A percentile compares a stretch with the other conserved stretches of the same genome.
Evolutionary conservation across 257 asterid species (phyloP).

Genomic region (Nicotiana otophora): DNA sequence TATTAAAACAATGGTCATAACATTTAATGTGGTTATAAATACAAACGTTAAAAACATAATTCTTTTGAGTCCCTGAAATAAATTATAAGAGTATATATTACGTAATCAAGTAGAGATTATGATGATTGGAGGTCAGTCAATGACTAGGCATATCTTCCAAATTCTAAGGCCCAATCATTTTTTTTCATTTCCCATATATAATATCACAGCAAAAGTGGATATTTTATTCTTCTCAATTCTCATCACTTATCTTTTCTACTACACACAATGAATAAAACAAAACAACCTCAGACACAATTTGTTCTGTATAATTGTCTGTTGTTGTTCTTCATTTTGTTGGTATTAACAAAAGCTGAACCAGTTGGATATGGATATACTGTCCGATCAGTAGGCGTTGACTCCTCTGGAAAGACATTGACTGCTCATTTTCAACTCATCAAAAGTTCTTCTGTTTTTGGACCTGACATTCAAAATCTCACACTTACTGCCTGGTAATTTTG

Average conservation of each 20-base stretch:
- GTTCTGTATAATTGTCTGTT: background rate
- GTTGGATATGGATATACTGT: slow-evolving; percentile 23
- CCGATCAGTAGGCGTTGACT: slow-evolving; percentile 9
- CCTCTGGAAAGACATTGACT: slow-evolving; percentile 8
- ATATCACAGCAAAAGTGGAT: too few species aligned
- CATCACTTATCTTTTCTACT: background rate
- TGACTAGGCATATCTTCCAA: too few species aligned
- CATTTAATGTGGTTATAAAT: too few species aligned
- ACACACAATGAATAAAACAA: background rate
- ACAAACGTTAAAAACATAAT: too few species aligned
- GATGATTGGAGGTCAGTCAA: too few species aligned
- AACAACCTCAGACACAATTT: background rate
- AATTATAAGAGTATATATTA: too few species aligned
- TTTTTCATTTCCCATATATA: too few species aligned
- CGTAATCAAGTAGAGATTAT: too few species aligned
- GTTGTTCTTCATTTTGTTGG: background rate
- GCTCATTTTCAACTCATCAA: slow-evolving; percentile 20
- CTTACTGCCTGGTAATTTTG: slow-evolving; percentile 14
- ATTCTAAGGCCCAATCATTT: too few species aligned
- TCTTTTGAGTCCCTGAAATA: too few species aligned
- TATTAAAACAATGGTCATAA: too few species aligned
- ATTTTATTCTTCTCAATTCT: too few species aligned
- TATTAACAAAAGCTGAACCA: background rate
- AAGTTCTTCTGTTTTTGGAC: slow-evolving; percentile 18
- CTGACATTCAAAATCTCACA: slow-evolving; percentile 14